phyloP scores from a whole-genome alignment of 2,329 filamentous ascomycete genomes.

The Fusarium torulosum region DNA sequence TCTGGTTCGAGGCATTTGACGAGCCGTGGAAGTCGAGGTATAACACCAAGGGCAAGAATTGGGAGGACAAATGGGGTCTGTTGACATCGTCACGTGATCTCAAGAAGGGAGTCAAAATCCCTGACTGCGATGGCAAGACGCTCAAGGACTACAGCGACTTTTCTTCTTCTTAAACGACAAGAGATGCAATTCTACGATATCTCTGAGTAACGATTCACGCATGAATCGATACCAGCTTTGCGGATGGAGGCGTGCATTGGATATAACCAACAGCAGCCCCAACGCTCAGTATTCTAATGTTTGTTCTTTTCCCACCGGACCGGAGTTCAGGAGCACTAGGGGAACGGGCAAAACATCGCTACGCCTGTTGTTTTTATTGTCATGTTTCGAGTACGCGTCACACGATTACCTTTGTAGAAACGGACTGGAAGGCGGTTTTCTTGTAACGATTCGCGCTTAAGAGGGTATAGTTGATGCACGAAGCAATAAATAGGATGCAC shows the following conservation, averaged over 20 bases:
- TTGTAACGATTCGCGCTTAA: constrained; percentile 19
- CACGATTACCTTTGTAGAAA: constrained; percentile 23
- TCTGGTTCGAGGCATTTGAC: constrained; percentile 98
- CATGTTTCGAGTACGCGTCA: constrained; percentile 19
- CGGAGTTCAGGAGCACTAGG: constrained; percentile 32
- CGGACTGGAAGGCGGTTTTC: constrained; percentile 8
- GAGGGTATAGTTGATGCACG: constrained; percentile 37
- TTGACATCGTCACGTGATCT: constrained; percentile 87
- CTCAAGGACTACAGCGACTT: constrained; percentile 52
- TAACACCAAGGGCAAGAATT: constrained; percentile 76
- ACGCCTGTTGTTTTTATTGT: constrained; percentile 22
- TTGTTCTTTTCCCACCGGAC: constrained; percentile 13
- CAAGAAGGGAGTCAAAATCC: constrained; percentile 86
- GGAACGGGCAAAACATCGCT: constrained; percentile 35
- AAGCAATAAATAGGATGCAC: constrained; percentile 18
- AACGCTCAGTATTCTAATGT: constrained; percentile 28
- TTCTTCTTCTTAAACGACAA: constrained; percentile 21
- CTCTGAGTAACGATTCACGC: constrained; percentile 12
- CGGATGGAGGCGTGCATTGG: constrained; percentile 22
- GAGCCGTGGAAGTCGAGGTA: constrained; percentile 92
- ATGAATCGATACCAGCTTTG: constrained; percentile 13
- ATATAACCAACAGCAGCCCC: constrained; percentile 25
- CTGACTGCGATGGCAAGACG: constrained; percentile 84
- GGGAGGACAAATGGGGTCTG: constrained; percentile 97
- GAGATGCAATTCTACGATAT: constrained; percentile 5